Evolutionary conservation across 441 rosid species (phyloP), one percentile per base, ranked within the genome.

Genomic region (Adansonia grandidieri): DNA sequence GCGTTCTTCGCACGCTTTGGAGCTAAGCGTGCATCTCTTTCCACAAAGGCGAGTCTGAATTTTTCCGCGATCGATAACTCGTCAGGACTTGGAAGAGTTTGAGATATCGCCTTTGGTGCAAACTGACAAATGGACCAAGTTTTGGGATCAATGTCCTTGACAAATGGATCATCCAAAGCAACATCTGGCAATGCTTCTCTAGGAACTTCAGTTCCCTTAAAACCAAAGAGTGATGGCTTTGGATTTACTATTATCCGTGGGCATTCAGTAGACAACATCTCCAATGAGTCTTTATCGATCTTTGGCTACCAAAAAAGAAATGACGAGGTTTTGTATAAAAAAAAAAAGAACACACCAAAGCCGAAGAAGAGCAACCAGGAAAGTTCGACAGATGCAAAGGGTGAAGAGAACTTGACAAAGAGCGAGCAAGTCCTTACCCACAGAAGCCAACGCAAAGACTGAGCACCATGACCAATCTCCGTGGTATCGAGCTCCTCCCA

Each of bases 1-100:
- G 90, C 91, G 32, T 94, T 96, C 84, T 96, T 96, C 0, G 97
- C 99, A 64, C 98, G 91, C 81, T 96, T 96, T 48, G 97, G 97
- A 51, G 98, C 99, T 78, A 93, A 80, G 5, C 97, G 85, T 4
- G 90, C 86, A 83, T 93, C 97, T 78, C 99, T 90, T 81, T 92
- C 98, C 62, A 81, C 82, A 77, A 88, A 93, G 22, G 99, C 97
- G 50, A 96, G 92, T 79, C 99, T 88, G 77, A 93, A 90, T 77
- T 90, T 96, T 85, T 93, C 99, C 5, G 98, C 99, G 70, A 90
- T 63, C 2, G 99, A 84, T 81, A 96, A 79, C 79, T 93, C 97
- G 15, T 22, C 74, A 56, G 91, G 79, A 80, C 64, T 80, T n/a
- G 79, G 70, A 11, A 79, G 79, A 20, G 86, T 20, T 45, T 78